phyloP scores from a whole-genome alignment of 352 stramenopile species.

The Globisporangium okanoganense region DNA sequence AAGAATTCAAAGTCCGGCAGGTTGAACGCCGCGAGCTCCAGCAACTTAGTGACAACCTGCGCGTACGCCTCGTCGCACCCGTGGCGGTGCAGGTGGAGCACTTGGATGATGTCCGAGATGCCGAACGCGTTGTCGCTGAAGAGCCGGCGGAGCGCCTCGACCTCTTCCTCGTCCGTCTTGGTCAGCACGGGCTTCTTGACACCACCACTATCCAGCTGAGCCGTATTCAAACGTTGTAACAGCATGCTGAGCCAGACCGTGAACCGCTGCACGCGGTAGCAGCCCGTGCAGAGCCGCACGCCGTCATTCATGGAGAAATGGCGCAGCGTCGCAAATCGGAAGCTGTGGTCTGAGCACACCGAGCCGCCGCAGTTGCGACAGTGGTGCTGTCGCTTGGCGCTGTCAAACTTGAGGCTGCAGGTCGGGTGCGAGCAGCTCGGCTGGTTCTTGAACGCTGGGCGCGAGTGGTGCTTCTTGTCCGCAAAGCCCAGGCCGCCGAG shows the following conservation, averaged over 20 bases:
- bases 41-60: constrained; percentile 62
- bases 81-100: constrained; percentile 77
- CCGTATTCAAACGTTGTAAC: constrained; percentile 51
- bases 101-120: constrained; percentile 77
- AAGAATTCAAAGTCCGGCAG: constrained; percentile 85
- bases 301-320: constrained; percentile 62
- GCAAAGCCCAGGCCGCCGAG: constrained; percentile 55
- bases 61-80: constrained; percentile 72
- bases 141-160: constrained; percentile 45
- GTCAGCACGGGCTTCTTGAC: constrained; percentile 31
- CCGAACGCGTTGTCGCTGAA: constrained; percentile 55
- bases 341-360: constrained; percentile 80
- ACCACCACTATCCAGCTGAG: constrained; percentile 28
- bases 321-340: constrained; percentile 55
- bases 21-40: constrained; percentile 57
- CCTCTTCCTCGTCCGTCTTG: constrained; percentile 57
- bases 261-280: constrained; percentile 74
- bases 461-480: constrained; percentile 43
- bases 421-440: constrained; percentile 53
- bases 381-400: constrained; percentile 76
- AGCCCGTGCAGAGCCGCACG: constrained; percentile 66
- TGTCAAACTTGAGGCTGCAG: constrained; percentile 72
- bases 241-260: constrained; percentile 65
- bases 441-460: constrained; percentile 73
- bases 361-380: constrained; percentile 79